Conservation (phyloP, 192 early-diverging fungal species). For the Coemansia sp. region DNA sequence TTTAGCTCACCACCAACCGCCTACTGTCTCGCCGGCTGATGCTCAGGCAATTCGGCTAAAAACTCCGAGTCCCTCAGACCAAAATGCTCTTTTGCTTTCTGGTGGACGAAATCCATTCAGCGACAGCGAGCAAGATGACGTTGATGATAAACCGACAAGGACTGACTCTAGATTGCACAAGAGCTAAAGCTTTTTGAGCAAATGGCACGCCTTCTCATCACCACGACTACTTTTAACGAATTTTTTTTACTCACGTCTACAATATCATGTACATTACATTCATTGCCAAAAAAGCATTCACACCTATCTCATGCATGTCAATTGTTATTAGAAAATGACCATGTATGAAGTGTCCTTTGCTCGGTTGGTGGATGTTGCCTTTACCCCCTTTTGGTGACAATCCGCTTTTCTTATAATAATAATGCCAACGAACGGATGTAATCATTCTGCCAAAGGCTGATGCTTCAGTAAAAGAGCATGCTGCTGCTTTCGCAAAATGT, state of each 20-base stretch:
- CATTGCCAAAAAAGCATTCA: neutral
- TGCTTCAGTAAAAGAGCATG: no score
- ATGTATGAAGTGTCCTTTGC: no score
- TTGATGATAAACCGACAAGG: neutral
- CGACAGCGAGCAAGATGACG: constrained; percentile 5
- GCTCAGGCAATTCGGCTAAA: constrained; percentile 5
- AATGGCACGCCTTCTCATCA: neutral
- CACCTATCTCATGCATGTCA: no score
- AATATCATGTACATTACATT: constrained; percentile 3
- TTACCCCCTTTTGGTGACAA: neutral
- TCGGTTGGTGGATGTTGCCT: neutral
- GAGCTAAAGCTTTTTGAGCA: neutral
- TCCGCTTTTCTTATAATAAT: neutral
- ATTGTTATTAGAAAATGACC: no score
- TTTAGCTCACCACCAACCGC: neutral
- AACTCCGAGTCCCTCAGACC: neutral
- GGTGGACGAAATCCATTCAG: constrained; percentile 3
- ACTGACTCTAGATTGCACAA: neutral
- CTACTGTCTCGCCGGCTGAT: neutral
- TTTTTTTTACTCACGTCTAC: neutral
- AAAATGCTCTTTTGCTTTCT: neutral
- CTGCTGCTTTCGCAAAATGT: neutral
- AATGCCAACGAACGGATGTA: neutral
- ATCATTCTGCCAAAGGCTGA: neutral
- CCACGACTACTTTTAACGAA: neutral